Conservation (phyloP, 192 early-diverging fungal genomes). For the Backusella psychrophila region DNA sequence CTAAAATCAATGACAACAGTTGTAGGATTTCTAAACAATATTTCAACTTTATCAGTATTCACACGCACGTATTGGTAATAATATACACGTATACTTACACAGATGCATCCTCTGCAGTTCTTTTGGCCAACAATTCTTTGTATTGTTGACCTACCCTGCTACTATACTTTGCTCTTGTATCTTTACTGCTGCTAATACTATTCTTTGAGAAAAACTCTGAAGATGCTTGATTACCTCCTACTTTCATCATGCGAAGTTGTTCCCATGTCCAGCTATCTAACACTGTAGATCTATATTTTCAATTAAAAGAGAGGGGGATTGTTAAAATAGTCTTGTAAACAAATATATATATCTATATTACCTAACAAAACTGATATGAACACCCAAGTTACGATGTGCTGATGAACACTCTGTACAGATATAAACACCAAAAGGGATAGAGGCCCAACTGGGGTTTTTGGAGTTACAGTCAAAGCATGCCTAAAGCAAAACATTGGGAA, state of each 20-base stretch:
- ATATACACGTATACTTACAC: constrained; percentile 12
- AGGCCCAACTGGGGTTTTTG: constrained; percentile 95
- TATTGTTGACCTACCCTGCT: constrained; percentile 72
- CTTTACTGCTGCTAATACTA: constrained; percentile 55
- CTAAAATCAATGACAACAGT: constrained; percentile 23
- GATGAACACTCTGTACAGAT: constrained; percentile 96
- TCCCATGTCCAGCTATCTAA: constrained; percentile 94
- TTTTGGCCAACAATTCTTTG: constrained; percentile 75
- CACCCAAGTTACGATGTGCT: constrained; percentile 93
- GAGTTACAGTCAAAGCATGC: constrained; percentile 91
- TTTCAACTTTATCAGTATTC: neutral
- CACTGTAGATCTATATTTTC: constrained; percentile 64
- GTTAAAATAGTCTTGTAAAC: neutral
- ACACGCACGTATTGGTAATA: no score
- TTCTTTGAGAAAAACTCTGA: constrained; percentile 83
- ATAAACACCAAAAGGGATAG: constrained; percentile 91
- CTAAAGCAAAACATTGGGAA: neutral
- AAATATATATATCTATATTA: constrained; percentile 23
- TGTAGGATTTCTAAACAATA: constrained; percentile 22
- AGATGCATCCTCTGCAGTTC: constrained; percentile 67
- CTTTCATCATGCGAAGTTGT: constrained; percentile 89
- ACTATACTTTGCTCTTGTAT: constrained; percentile 87
- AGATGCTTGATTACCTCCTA: constrained; percentile 83
- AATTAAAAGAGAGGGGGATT: neutral
- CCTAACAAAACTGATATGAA: constrained; percentile 98